Evolutionary conservation across 345 rosid genomes (phyloP), one percentile per base, ranked within the genome.

Genomic region (Aquilaria yunnanensis): DNA sequence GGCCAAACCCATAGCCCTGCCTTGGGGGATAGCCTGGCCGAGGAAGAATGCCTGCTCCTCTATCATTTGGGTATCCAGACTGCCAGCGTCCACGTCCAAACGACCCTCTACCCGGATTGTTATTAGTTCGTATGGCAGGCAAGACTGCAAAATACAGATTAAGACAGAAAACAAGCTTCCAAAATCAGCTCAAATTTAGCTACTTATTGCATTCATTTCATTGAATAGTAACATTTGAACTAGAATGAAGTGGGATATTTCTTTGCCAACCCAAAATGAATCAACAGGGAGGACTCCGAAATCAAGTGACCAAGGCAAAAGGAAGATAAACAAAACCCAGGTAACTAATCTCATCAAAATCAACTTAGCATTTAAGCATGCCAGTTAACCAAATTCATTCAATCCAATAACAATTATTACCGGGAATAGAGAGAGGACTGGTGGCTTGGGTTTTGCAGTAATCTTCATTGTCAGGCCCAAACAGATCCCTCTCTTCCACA

Each of bases 31-130:
- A 85, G 79, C 92, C 92, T 34, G 96, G 99, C 33, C 96, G 85
- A 50, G 96, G 96, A 71, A 94, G 97, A 61, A 88, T 77, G 64
- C 97, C 97, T 14, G 86, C 86, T 65, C 96, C 98, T 75, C 97
- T 86, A 77, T 75, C 86, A 62, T 78, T 85, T 49, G 61, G 63
- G 51, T 66, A 61, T 47, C 70, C 70, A 32, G 75, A 68, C 54
- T 74, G 79, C 98, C 97, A 86, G 32, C 95, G 92, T 48, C 93
- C 96, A 59, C 92, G 95, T 46, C 96, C 95, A 72, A 71, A 81
- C 47, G 65, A 77, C 58, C 89, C 90, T 78, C 96, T 80, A 46
- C 86, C 81, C 7, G 74, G 89, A 75, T 75, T 80, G 49, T 77
- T 80, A 53, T 63, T 74, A 63, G 69, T 80, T 63, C 84, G 85